Percentiles rank a stretch among this genome's conserved stretches.
These are phyloP conservation scores for Fusarium piperis DNA, from an alignment of 2,329 filamentous ascomycete species.

Conservation along the genomic window DNA sequence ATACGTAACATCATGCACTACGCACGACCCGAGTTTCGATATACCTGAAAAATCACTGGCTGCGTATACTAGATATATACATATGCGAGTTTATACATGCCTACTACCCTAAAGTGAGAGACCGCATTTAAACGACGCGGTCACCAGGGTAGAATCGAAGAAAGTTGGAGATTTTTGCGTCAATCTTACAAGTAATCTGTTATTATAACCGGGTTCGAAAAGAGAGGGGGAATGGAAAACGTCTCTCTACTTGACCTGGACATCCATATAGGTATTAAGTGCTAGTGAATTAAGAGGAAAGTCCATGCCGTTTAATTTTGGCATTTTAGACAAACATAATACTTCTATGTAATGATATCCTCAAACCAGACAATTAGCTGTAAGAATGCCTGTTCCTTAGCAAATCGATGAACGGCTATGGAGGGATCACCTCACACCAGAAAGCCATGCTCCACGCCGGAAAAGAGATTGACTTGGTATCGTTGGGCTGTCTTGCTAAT, in stretches of 20 bases:
- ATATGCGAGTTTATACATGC: not conserved
- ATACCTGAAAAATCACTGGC: not conserved
- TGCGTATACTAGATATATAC: not conserved
- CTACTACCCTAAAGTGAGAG: not conserved
- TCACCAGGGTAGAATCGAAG: not conserved
- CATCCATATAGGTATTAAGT: not conserved
- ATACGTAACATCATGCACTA: not conserved
- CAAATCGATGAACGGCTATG: not conserved
- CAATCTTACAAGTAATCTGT: not conserved
- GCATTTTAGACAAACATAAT: not conserved
- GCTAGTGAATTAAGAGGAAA: not conserved
- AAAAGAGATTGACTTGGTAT: not conserved
- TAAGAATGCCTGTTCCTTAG: not conserved
- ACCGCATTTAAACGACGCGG: not conserved
- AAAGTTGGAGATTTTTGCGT: not conserved
- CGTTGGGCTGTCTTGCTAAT: not conserved
- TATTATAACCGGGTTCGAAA: not conserved
- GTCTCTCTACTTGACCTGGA: not conserved
- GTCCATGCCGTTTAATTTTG: not conserved
- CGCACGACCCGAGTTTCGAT: not conserved
- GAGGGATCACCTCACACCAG: not conserved
- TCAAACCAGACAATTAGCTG: not conserved
- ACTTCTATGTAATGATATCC: not conserved
- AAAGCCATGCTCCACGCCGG: not conserved
- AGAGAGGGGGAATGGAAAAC: accelerated